These are phyloP conservation scores for Pyracantha coccinea DNA, from an alignment of 331 rosid genomes.

Conservation along the genomic window DNA sequence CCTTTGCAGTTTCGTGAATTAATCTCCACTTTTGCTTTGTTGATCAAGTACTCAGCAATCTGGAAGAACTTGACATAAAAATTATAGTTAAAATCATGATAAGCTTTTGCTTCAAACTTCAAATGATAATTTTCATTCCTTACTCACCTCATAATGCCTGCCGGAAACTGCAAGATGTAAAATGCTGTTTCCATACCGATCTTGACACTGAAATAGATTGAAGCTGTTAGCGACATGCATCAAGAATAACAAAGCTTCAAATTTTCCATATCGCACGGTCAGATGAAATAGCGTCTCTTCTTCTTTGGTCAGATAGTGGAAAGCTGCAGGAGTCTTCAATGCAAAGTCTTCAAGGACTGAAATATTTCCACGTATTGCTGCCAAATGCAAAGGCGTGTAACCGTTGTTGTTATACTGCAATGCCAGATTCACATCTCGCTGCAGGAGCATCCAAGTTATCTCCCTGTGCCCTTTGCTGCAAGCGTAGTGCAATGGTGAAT, in stretches of 20 bases:
- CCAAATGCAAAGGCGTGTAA: constrained; percentile 47
- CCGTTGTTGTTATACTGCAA: constrained; percentile 43
- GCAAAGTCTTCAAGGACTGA: constrained; percentile 41
- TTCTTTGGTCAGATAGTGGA: constrained; percentile 38
- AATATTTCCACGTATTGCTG: constrained; percentile 44
- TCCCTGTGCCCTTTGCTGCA: constrained; percentile 42
- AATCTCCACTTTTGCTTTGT: constrained; percentile 33
- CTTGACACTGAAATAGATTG: constrained; percentile 39
- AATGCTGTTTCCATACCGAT: constrained; percentile 42
- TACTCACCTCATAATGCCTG: constrained; percentile 42
- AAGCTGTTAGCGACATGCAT: constrained; percentile 27
- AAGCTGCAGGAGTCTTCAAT: constrained; percentile 27
- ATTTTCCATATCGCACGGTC: constrained; percentile 44
- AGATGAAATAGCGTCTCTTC: constrained; percentile 57
- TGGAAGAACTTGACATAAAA: neutral
- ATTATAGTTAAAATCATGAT: too few relatives aligned
- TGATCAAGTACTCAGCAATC: constrained; percentile 60
- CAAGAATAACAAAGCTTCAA: constrained; percentile 42
- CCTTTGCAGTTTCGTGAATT: constrained; percentile 34
- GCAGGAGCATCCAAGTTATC: constrained; percentile 41
- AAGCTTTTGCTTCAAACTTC: too few relatives aligned
- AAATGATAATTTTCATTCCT: neutral
- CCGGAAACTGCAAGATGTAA: constrained; percentile 50
- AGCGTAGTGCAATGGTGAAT: constrained; percentile 48
- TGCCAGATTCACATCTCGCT: constrained; percentile 26